These are phyloP conservation scores for Papiliotrema terrestris DNA, from an alignment of 1,284 basidiomycete genomes.

Conservation along the genomic window DNA sequence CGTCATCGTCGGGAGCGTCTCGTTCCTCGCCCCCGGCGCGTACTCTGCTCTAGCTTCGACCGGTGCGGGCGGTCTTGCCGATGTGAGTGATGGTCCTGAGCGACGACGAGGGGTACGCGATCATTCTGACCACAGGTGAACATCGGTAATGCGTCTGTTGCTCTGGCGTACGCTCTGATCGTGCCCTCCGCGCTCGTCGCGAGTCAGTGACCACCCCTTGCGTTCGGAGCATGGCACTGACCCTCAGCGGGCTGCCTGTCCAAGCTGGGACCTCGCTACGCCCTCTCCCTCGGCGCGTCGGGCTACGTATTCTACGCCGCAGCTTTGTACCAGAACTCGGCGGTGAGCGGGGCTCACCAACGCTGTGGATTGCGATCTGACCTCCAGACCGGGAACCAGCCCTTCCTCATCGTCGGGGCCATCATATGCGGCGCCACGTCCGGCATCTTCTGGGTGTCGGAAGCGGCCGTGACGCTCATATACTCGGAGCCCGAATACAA, in stretches of 20 bases:
- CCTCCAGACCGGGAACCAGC: constrained; percentile 20
- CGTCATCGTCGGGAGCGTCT: constrained; percentile 40
- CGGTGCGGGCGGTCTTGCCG: constrained; percentile 23
- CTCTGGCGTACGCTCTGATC: constrained; percentile 44
- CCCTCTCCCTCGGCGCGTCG: constrained; percentile 31
- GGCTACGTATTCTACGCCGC: constrained; percentile 46
- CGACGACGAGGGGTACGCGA: too few relatives aligned
- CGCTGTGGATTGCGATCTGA: too few relatives aligned
- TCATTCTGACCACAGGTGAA: too few relatives aligned
- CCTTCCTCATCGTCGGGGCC: constrained; percentile 47
- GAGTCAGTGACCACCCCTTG: constrained; percentile 4
- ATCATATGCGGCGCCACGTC: constrained; percentile 44
- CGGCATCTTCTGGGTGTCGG: constrained; percentile 42
- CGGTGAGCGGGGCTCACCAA: too few relatives aligned
- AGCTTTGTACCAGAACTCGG: constrained; percentile 30
- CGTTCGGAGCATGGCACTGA: constrained; percentile 5
- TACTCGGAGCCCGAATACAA: constrained; percentile 40
- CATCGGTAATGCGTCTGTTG: constrained; percentile 37
- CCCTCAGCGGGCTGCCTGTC: constrained; percentile 21
- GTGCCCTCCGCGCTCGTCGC: constrained; percentile 36
- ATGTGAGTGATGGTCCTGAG: constrained; percentile 17
- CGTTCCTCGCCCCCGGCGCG: constrained; percentile 43
- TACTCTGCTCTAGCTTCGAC: constrained; percentile 41
- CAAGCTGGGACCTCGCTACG: constrained; percentile 29
- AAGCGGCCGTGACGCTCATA: constrained; percentile 23